Evolutionary conservation across 371 early-diverging fungal species (phyloP).

Genomic region (Mucor lusitanicus): DNA sequence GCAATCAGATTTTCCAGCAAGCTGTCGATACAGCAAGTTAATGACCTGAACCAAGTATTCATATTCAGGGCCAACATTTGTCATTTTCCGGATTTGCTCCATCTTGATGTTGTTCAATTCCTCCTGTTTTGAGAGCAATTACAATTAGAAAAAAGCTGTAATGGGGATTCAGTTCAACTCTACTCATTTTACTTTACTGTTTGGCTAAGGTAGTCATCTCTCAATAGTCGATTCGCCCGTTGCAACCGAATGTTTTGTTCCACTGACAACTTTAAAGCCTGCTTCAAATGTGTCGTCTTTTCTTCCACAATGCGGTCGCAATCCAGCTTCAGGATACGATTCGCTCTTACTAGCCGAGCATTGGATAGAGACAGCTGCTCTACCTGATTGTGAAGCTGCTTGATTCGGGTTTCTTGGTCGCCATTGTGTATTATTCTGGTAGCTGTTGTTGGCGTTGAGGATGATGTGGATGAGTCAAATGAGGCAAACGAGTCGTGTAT

Average conservation of each 20-base stretch:
- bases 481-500: slow-evolving; percentile 22
- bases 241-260: slow-evolving; percentile 50
- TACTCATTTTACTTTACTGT: slow-evolving; percentile 19
- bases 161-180: neutral
- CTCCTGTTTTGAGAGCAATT: slow-evolving; percentile 13
- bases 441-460: neutral
- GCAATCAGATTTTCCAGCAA: slow-evolving; percentile 39
- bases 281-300: slow-evolving; percentile 36
- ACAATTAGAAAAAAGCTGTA: neutral
- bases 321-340: slow-evolving; percentile 45
- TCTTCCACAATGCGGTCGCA: slow-evolving; percentile 42
- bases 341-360: slow-evolving; percentile 39
- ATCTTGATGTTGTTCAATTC: slow-evolving; percentile 38
- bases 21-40: slow-evolving; percentile 44
- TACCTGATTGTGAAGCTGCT: slow-evolving; percentile 40
- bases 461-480: slow-evolving; percentile 6
- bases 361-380: slow-evolving; percentile 41
- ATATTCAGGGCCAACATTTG: slow-evolving; percentile 50
- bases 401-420: slow-evolving; percentile 31
- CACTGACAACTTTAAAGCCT: slow-evolving; percentile 36
- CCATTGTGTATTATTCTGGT: slow-evolving; percentile 27
- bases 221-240: slow-evolving; percentile 39
- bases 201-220: slow-evolving; percentile 32
- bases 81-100: slow-evolving; percentile 42
- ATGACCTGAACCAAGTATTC: slow-evolving; percentile 57